A percentile compares a stretch with the other conserved stretches of the same genome.
Conservation (phyloP, 371 early-diverging fungal species). For the Chytridiales sp. region DNA sequence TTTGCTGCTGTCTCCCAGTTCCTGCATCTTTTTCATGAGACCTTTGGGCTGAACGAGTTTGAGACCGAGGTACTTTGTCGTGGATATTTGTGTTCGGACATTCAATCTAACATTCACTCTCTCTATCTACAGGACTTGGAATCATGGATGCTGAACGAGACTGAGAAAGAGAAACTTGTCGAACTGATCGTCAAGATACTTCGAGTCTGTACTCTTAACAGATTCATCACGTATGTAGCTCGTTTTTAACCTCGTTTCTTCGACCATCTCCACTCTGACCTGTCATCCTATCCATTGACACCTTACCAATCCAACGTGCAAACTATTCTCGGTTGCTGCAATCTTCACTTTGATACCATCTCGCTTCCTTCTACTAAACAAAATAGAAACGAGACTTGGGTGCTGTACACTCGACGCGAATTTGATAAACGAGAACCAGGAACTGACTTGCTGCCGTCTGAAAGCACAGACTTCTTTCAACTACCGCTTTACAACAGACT, state of each 20-base stretch:
- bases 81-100: background rate
- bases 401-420: slow-evolving; percentile 53
- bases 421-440: slow-evolving; percentile 48
- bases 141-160: slow-evolving; percentile 18
- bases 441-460: no score
- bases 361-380: no score
- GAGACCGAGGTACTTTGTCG: slow-evolving; percentile 46
- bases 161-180: slow-evolving; percentile 17
- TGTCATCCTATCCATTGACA: no score
- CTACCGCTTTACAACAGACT: no score
- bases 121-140: slow-evolving; percentile 42
- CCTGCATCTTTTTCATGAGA: slow-evolving; percentile 48
- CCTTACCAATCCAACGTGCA: no score
- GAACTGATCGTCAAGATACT: slow-evolving; percentile 33
- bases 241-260: background rate
- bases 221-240: slow-evolving; percentile 31
- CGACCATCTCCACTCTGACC: no score
- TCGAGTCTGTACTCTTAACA: slow-evolving; percentile 15
- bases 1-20: slow-evolving; percentile 59
- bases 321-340: no score
- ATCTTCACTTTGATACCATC: no score
- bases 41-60: slow-evolving; percentile 45
- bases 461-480: no score
- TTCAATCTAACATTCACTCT: slow-evolving; percentile 8
- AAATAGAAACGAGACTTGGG: slow-evolving; percentile 62